phyloP scores from a whole-genome alignment of 176 grass and related monocot species.

The Aechmea fasciata region DNA sequence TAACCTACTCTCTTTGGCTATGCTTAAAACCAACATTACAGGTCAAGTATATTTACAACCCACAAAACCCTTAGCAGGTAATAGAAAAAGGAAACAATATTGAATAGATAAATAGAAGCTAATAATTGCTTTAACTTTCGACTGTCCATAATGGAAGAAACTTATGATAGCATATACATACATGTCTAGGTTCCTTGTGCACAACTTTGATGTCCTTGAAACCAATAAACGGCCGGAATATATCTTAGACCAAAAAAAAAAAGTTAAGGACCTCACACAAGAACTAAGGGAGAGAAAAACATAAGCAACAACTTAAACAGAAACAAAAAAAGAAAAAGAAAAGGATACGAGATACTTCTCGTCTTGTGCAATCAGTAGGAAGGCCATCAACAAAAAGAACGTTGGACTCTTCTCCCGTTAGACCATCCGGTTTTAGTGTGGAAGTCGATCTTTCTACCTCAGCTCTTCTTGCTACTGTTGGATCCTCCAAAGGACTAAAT shows the following conservation, averaged over 20 bases:
- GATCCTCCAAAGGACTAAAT: constrained; percentile 42
- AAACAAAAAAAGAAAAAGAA: constrained; percentile 1
- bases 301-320: constrained; percentile 1
- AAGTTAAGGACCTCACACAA: constrained; percentile 33
- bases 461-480: constrained; percentile 27
- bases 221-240: constrained; percentile 57
- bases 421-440: constrained; percentile 23
- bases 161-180: constrained; percentile 26
- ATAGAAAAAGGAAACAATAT: too few relatives aligned
- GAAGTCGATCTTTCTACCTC: constrained; percentile 22
- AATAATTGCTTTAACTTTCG: background rate
- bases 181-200: constrained; percentile 60
- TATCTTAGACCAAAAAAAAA: constrained; percentile 34
- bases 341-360: constrained; percentile 91
- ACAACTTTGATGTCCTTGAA: constrained; percentile 74
- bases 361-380: constrained; percentile 75
- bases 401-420: constrained; percentile 47
- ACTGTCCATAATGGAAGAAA: background rate
- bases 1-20: too few relatives aligned
- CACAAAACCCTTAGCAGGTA: too few relatives aligned
- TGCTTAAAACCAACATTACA: too few relatives aligned
- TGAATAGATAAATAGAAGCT: constrained; percentile 9
- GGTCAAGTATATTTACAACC: too few relatives aligned
- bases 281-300: constrained; percentile 9
- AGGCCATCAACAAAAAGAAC: constrained; percentile 82